Conservation (phyloP, 352 stramenopile species). For the Globisporangium cystogenes region DNA sequence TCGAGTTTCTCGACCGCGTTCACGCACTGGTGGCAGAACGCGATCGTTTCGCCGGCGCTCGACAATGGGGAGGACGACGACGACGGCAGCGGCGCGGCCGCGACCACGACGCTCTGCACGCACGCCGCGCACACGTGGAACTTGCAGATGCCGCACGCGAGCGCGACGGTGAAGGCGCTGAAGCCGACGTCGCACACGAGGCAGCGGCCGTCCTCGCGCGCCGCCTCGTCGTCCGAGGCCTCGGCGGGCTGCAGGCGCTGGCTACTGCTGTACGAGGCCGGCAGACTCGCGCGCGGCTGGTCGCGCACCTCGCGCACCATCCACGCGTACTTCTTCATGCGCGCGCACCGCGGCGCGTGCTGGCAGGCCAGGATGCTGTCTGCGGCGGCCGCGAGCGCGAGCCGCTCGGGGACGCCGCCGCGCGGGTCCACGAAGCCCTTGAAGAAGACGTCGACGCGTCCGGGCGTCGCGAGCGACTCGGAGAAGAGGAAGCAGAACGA, state of each 20-base stretch:
- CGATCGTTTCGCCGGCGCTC: slow-evolving; percentile 1
- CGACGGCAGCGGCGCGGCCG: background rate
- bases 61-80: too few relatives aligned
- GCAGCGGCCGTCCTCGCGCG: slow-evolving; percentile 1
- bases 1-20: slow-evolving; percentile 8
- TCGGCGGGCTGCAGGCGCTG: background rate
- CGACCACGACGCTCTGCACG: slow-evolving; percentile 5
- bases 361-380: slow-evolving; percentile 21
- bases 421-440: slow-evolving; percentile 32
- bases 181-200: slow-evolving; percentile 8
- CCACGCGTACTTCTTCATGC: slow-evolving; percentile 26
- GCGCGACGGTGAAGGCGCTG: slow-evolving; percentile 4
- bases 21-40: slow-evolving; percentile 14
- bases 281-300: background rate
- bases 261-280: background rate
- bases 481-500: slow-evolving; percentile 32
- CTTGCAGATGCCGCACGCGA: slow-evolving; percentile 8
- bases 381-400: slow-evolving; percentile 14
- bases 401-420: slow-evolving; percentile 14
- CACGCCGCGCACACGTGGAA: slow-evolving; percentile 5
- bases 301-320: slow-evolving; percentile 17
- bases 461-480: slow-evolving; percentile 6
- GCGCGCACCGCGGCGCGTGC: slow-evolving; percentile 11
- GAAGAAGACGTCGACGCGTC: slow-evolving; percentile 24
- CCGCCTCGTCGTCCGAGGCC: slow-evolving; percentile 1